Conservation (phyloP, 768 basidiomycete genomes). For the Lactarius indigo region DNA sequence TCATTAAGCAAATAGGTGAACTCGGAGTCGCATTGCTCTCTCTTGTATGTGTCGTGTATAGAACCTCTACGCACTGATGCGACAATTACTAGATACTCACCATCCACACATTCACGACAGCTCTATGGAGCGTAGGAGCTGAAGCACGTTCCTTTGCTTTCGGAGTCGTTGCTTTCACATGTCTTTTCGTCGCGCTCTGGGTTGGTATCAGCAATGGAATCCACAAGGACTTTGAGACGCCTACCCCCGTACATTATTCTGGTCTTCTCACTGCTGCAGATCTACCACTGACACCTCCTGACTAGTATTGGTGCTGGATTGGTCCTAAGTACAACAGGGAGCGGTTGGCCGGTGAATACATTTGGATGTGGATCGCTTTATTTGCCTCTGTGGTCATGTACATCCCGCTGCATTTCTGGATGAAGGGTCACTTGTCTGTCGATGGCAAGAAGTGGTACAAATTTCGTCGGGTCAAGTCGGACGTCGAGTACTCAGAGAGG, state of each 20-base stretch:
- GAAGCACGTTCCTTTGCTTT: constrained; percentile 32
- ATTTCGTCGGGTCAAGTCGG: constrained; percentile 25
- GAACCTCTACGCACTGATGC: neutral
- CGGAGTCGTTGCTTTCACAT: neutral
- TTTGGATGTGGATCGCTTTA: constrained; percentile 45
- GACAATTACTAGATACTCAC: constrained; percentile 34
- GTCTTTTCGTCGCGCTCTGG: constrained; percentile 34
- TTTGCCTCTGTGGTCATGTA: constrained; percentile 35
- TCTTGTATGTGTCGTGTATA: constrained; percentile 31
- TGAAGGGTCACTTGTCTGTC: constrained; percentile 34
- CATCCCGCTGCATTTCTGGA: constrained; percentile 37
- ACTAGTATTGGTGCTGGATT: constrained; percentile 45
- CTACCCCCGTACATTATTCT: constrained; percentile 33
- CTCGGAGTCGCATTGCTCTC: constrained; percentile 41
- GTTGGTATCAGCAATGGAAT: constrained; percentile 32
- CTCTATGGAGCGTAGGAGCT: constrained; percentile 37
- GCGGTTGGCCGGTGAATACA: constrained; percentile 41
- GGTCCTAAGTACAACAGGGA: constrained; percentile 30
- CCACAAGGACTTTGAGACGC: constrained; percentile 29
- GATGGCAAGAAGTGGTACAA: constrained; percentile 36
- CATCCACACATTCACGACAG: constrained; percentile 38
- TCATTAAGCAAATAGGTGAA: constrained; percentile 41
- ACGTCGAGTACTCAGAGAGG: constrained; percentile 9
- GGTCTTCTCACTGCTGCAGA: neutral
- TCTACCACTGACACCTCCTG: neutral